These are phyloP conservation scores for Didymella arachidicola DNA, from an alignment of 2,329 filamentous ascomycete species.

Conservation along the genomic window DNA sequence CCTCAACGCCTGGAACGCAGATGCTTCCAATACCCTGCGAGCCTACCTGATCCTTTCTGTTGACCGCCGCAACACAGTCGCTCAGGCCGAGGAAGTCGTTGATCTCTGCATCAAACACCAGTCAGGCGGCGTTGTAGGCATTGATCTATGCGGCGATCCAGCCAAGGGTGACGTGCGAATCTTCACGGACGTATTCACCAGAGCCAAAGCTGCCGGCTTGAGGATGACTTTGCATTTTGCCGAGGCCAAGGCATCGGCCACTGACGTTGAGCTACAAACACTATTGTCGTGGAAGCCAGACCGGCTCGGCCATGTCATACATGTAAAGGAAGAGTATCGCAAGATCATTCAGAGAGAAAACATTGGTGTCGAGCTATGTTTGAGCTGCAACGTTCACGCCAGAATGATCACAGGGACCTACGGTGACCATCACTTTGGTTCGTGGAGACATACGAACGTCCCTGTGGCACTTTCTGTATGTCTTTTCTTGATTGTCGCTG, in stretches of 20 bases:
- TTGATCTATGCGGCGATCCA: slow-evolving; percentile 83
- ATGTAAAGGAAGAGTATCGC: slow-evolving; percentile 70
- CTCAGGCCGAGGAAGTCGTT: slow-evolving; percentile 70
- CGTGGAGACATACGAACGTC: slow-evolving; percentile 68
- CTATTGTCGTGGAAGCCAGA: slow-evolving; percentile 72
- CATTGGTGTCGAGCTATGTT: slow-evolving; percentile 76
- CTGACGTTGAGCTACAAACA: slow-evolving; percentile 66
- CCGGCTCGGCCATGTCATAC: slow-evolving; percentile 80
- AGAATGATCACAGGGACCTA: slow-evolving; percentile 73
- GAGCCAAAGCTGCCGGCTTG: slow-evolving; percentile 64
- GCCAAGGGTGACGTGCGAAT: slow-evolving; percentile 66
- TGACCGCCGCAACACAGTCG: slow-evolving; percentile 69
- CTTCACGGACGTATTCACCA: slow-evolving; percentile 66
- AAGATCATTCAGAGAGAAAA: slow-evolving; percentile 61
- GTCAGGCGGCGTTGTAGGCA: slow-evolving; percentile 68
- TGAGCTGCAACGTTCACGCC: slow-evolving; percentile 82
- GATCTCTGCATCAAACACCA: slow-evolving; percentile 67
- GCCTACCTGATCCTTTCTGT: slow-evolving; percentile 76
- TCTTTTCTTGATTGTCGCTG: slow-evolving; percentile 28
- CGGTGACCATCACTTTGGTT: slow-evolving; percentile 77
- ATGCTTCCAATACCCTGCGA: slow-evolving; percentile 56
- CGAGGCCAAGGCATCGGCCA: slow-evolving; percentile 67
- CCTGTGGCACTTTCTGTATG: slow-evolving; percentile 72
- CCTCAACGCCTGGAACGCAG: slow-evolving; percentile 63
- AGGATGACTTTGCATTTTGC: slow-evolving; percentile 80